Percentiles rank a stretch among this genome's conserved stretches.
phyloP scores from a whole-genome alignment of 176 grass and related monocot species.

The Poa pratensis region DNA sequence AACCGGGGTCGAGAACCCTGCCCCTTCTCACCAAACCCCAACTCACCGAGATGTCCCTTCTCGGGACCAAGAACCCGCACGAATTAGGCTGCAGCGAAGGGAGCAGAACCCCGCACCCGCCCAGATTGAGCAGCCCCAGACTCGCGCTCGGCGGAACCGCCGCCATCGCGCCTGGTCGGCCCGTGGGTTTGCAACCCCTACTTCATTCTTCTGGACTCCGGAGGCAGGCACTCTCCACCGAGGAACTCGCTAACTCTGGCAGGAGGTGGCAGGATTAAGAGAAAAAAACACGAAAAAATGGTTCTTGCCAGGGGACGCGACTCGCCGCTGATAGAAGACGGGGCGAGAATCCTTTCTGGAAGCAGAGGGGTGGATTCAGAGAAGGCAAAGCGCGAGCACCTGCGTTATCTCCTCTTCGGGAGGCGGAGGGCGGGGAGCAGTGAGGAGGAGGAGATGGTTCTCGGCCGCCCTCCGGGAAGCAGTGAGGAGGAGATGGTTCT shows the following conservation, averaged over 20 bases:
- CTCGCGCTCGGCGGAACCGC: constrained; percentile 47
- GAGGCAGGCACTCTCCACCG: not conserved
- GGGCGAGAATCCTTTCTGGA: not conserved
- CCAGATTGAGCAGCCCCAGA: constrained; percentile 41
- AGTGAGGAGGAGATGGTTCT: too few species aligned
- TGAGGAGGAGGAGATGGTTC: not conserved
- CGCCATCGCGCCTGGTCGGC: constrained; percentile 36
- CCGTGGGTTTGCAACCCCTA: constrained; percentile 6
- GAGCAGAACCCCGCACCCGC: constrained; percentile 41
- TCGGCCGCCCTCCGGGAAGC: too few species aligned
- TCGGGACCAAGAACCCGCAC: constrained; percentile 24
- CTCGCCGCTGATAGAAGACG: not conserved
- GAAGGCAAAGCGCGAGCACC: constrained; percentile 1
- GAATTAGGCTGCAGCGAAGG: constrained; percentile 33
- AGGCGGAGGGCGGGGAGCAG: not conserved
- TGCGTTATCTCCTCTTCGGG: constrained; percentile 34
- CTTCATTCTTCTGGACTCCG: constrained; percentile 8
- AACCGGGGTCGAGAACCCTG: constrained; percentile 36
- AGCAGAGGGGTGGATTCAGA: not conserved
- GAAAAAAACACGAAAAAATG: too few species aligned
- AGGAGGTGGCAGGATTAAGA: not conserved
- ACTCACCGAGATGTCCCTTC: constrained; percentile 39
- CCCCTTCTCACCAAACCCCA: constrained; percentile 44
- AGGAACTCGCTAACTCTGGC: not conserved
- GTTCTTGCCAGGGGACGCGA: not conserved